Conservation (phyloP, 1,284 basidiomycete genomes). For the Naganishia sp. region DNA sequence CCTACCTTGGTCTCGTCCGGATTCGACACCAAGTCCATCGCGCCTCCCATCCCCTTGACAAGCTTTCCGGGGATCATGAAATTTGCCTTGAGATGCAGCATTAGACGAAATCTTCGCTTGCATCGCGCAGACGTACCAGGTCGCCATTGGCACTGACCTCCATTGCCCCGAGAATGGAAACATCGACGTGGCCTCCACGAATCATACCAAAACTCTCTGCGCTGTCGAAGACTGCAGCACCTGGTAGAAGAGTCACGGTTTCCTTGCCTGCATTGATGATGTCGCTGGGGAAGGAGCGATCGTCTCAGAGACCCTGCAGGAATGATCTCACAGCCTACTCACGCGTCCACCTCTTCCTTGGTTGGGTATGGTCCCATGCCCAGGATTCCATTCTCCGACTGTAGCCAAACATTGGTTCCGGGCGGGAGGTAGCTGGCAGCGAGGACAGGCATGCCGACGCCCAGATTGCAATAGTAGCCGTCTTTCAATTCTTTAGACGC, state of each 20-base stretch:
- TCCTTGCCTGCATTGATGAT: constrained; percentile 96
- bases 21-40: constrained; percentile 93
- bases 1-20: constrained; percentile 70
- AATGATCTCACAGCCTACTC: no score
- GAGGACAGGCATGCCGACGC: constrained; percentile 85
- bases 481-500: constrained; percentile 88
- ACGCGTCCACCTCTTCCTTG: constrained; percentile 83
- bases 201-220: constrained; percentile 80
- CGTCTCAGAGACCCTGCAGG: no score
- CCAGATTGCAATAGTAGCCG: constrained; percentile 78
- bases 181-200: constrained; percentile 90
- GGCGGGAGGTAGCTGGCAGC: constrained; percentile 78
- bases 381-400: constrained; percentile 92
- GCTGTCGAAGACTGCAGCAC: constrained; percentile 79
- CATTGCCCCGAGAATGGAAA: constrained; percentile 87
- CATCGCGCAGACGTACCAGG: constrained; percentile 54
- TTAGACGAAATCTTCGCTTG: constrained; percentile 44
- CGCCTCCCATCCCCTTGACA: constrained; percentile 87
- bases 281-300: constrained; percentile 64
- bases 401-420: constrained; percentile 83
- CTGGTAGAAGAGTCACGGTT: constrained; percentile 87
- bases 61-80: constrained; percentile 96
- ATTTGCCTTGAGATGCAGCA: constrained; percentile 61
- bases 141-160: constrained; percentile 91
- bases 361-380: constrained; percentile 95